Conservation (phyloP, 164 flowering plant genomes). For the Tetrastigma voinierianum region DNA sequence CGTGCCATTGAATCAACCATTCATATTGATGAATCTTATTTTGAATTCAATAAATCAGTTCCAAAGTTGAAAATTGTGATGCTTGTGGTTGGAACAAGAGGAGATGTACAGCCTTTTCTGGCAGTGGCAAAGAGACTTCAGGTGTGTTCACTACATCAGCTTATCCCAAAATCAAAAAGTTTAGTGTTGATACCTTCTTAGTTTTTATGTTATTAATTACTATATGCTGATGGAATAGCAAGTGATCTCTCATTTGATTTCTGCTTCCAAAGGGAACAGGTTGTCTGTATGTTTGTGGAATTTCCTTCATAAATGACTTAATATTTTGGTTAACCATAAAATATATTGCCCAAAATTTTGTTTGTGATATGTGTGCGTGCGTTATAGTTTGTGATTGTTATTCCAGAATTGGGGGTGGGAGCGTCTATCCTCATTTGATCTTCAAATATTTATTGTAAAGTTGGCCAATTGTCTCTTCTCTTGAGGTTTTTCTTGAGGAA, state of each 20-base stretch:
- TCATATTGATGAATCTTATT: slow-evolving; percentile 25
- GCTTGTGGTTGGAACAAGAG: slow-evolving; percentile 95
- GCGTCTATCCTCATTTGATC: background rate
- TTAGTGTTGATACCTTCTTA: background rate
- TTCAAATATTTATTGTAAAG: background rate
- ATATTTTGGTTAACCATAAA: no score
- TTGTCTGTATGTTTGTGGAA: background rate
- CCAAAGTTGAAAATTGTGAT: slow-evolving; percentile 78
- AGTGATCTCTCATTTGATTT: background rate
- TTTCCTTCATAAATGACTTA: background rate
- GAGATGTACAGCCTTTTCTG: slow-evolving; percentile 92
- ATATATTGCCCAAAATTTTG: background rate
- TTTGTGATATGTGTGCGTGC: background rate
- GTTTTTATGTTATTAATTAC: background rate
- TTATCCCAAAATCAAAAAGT: background rate
- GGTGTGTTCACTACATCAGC: slow-evolving; percentile 36
- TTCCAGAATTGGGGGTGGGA: background rate
- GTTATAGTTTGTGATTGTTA: background rate
- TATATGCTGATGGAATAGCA: background rate
- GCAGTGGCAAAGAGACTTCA: slow-evolving; percentile 90
- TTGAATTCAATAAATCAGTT: slow-evolving; percentile 43
- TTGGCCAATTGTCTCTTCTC: background rate
- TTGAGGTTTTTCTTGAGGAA: background rate
- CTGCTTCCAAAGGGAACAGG: background rate
- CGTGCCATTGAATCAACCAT: slow-evolving; percentile 37